These are phyloP conservation scores for Ophiostoma piceae DNA, from an alignment of 2,329 filamentous ascomycete genomes.

Conservation along the genomic window DNA sequence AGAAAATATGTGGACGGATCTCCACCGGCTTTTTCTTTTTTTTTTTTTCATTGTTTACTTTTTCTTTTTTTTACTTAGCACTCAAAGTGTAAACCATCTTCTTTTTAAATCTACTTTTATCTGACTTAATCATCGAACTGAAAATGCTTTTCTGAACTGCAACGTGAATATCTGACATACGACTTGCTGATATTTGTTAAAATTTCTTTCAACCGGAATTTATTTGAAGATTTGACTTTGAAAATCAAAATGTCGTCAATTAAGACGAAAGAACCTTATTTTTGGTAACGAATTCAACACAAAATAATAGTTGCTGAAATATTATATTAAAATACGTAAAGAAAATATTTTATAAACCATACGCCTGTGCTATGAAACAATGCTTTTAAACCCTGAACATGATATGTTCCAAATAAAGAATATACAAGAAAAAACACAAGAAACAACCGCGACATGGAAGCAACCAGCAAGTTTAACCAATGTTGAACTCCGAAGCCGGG, in stretches of 20 bases:
- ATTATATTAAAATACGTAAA: background rate
- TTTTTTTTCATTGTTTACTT: background rate
- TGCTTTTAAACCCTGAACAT: constrained; percentile 20
- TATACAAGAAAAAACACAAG: background rate
- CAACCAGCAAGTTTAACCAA: constrained; percentile 23
- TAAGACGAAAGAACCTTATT: no score
- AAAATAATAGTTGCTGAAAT: background rate
- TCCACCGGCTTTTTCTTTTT: constrained; percentile 2
- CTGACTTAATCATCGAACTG: no score
- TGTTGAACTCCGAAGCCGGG: constrained; percentile 29
- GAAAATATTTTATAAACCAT: background rate
- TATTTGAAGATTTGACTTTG: no score
- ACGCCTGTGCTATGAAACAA: constrained; percentile 15
- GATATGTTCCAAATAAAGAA: constrained; percentile 14
- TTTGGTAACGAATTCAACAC: no score
- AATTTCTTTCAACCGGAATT: no score
- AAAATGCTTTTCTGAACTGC: no score
- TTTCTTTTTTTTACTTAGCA: no score
- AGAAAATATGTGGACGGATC: background rate
- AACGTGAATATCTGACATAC: no score
- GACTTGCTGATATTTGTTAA: no score
- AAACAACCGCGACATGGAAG: background rate
- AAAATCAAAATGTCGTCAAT: no score
- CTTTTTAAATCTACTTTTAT: no score
- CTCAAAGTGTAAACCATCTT: no score